phyloP scores from a whole-genome alignment of 2,329 filamentous ascomycete genomes.

The Botrytis paeoniae region DNA sequence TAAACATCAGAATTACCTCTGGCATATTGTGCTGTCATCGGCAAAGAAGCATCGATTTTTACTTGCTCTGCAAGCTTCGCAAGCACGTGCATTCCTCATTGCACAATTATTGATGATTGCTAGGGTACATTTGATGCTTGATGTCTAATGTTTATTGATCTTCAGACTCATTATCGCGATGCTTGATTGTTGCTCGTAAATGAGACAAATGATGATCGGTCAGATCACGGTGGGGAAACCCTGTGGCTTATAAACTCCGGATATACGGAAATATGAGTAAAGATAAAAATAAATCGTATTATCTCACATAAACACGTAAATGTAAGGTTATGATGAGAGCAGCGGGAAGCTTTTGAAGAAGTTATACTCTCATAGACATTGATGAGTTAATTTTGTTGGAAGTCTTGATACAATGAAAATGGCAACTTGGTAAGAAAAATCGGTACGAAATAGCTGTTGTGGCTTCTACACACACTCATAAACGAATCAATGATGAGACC shows the following conservation, averaged over 20 bases:
- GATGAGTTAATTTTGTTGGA: background rate
- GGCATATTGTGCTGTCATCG: constrained; percentile 27
- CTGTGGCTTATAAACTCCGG: background rate
- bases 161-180: background rate
- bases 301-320: background rate
- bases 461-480: no score
- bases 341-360: background rate
- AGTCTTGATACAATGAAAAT: background rate
- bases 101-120: background rate
- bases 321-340: background rate
- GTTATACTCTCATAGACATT: no score
- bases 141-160: background rate
- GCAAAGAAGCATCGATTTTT: constrained; percentile 35
- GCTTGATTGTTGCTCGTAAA: background rate
- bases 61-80: constrained; percentile 34
- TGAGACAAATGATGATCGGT: background rate
- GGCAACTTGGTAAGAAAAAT: background rate
- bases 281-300: background rate
- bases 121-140: constrained; percentile 1
- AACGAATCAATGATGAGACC: background rate
- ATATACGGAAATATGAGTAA: constrained; percentile 9
- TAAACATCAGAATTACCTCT: constrained; percentile 14
- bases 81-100: constrained; percentile 36
- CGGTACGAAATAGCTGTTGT: background rate
- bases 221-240: constrained; percentile 1